Evolutionary conservation across 1,284 basidiomycete species (phyloP), one percentile per base, ranked within the genome.

Genomic region (Calocybe gambosa): DNA sequence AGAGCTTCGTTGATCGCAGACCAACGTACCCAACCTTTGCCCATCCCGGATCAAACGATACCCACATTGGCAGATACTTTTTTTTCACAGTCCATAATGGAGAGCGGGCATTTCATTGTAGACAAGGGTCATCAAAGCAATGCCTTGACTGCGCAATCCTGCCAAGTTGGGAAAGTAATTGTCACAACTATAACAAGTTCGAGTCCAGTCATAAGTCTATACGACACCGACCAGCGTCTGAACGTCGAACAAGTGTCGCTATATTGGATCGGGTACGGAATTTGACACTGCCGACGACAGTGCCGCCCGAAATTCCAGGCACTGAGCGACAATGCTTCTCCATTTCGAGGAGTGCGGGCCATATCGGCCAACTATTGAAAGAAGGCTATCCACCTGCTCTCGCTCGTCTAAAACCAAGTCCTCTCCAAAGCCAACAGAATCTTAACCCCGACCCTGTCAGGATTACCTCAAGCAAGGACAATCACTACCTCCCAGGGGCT

Each of bases 261-360:
- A 10, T 29, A 29, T 13, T 29, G 28, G 28, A 29, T 29, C 9
- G 28, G 28, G 28, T 29, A 29, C 28, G 28, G 28, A 29, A 5
- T 29, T 29, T 29, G 13, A 29, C 21, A 29, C 13, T 29, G 13
- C 28, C 28, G 28, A 29, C 13, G 28, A 29, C 28, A 29, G 28
- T 29, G 28, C 28, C 28, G 28, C 28, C 9, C 28, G 28, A 10
- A 28, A 28, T 12, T 29, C 38, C 39, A 41, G 39, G 39, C 26
- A 41, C 19, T 36, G n/a, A 18, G 25, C 26, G 28, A 28, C 26
- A 31, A 5, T 43, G 34, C 31, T 43, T 37, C 42, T 43, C 42
- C 42, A 43, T 36, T 20, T 36, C 34, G 42, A 43, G 31, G 31
- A n/a, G 35, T 36, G 31, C 39, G 28, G 39, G 39, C 16, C 15